Base-by-base conservation (phyloP, 805 yeast genomes). In the Hanseniaspora thailandica region DNA sequence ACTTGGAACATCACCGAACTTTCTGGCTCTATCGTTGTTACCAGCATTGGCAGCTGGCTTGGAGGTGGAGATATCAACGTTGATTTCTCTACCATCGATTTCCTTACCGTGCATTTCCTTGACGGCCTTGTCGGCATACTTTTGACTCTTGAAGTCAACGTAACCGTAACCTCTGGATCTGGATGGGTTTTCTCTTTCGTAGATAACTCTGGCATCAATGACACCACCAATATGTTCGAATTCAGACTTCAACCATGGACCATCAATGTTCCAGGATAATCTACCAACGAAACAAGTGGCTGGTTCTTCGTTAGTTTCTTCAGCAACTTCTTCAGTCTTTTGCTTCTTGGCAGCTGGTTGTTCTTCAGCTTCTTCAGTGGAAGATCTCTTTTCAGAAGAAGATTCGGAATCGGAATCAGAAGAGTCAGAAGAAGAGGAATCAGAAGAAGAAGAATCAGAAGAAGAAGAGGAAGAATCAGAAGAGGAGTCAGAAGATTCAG, bases 111-210 rank as follows among this genome's bases (percentile, higher is more conserved):
- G 95, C 79, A 76, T 77, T 67, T 82, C 86, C 57, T 74, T 73
- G 57, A 90, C 69, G 9, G 97, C 97, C 70, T 82, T 83, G 69
- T 86, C 88, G 60, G 97, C 98, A 57, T 74, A 74, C 26, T 78
- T 77, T 64, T 78, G 80, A 63, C 76, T 71, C 62, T 80, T 87
- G 66, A 93, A 93, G 69, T 93, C 98, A 69, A 93, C 96, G 73
- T 93, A 93, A 69, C 95, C 95, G 77, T 86, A 90, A 70, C 98
- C 98, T 77, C 90, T 83, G 54, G 96, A 87, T 73, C 86, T 85
- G 63, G 89, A 93, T 56, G 94, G 78, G 57, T 84, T 84, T 41
- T 52, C 55, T 73, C 93, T 84, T 72, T 93, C 97, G 71, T 81
- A 80, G 68, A 93, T 86, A 60, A 93, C 96, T 74, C 98, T 83